Conservation (phyloP, 768 basidiomycete species). For the Lactarius vividus region DNA sequence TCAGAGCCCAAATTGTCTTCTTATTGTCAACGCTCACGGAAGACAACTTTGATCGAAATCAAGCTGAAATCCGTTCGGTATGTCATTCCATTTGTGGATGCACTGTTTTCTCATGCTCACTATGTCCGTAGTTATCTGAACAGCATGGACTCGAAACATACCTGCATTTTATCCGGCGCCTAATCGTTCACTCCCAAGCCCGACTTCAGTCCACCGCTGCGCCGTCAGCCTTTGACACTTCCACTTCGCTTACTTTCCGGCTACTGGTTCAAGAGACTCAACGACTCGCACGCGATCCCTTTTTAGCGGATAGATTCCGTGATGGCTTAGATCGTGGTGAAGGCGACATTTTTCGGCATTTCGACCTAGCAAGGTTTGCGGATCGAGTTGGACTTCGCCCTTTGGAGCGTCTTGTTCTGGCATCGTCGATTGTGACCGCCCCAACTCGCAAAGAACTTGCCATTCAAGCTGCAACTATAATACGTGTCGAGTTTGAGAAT, state of each 20-base stretch:
- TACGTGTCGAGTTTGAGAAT: constrained; percentile 77
- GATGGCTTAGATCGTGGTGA: constrained; percentile 88
- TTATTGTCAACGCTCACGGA: constrained; percentile 93
- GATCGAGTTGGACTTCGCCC: constrained; percentile 80
- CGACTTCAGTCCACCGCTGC: constrained; percentile 58
- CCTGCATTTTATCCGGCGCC: constrained; percentile 94
- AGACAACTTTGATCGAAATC: constrained; percentile 94
- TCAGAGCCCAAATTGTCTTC: constrained; percentile 97
- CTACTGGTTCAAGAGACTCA: constrained; percentile 86
- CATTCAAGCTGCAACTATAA: constrained; percentile 58
- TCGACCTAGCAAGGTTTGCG: constrained; percentile 79
- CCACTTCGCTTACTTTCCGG: constrained; percentile 75
- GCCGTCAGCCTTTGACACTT: constrained; percentile 69
- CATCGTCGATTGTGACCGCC: constrained; percentile 67
- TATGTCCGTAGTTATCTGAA: constrained; percentile 74
- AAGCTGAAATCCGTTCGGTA: constrained; percentile 92
- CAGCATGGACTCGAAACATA: constrained; percentile 97
- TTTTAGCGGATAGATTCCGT: constrained; percentile 85
- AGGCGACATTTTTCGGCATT: constrained; percentile 77
- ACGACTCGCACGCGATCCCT: constrained; percentile 86
- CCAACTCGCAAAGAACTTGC: constrained; percentile 59
- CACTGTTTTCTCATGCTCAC: constrained; percentile 23
- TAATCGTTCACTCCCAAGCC: constrained; percentile 83
- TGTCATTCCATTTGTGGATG: constrained; percentile 36
- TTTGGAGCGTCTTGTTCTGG: constrained; percentile 75